These are phyloP conservation scores for Sporothrix luriei DNA, from an alignment of 2,329 filamentous ascomycete genomes.

Conservation along the genomic window DNA sequence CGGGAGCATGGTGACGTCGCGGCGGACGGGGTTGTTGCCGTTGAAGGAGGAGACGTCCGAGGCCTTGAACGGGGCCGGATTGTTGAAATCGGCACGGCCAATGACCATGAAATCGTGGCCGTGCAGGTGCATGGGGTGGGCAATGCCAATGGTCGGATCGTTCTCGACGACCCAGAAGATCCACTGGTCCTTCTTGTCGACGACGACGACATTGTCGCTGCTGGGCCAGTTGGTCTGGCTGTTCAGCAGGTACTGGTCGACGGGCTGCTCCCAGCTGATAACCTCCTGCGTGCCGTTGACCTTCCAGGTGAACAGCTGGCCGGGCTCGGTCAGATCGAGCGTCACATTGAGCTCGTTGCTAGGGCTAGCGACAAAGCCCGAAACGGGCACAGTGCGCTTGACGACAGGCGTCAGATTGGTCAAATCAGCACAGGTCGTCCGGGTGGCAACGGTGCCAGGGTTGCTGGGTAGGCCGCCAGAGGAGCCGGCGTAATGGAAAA, in stretches of 20 bases:
- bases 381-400: constrained; percentile 31
- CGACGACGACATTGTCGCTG: constrained; percentile 31
- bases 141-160: constrained; percentile 26
- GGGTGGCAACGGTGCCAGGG: constrained; percentile 39
- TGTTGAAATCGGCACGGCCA: constrained; percentile 35
- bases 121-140: constrained; percentile 38
- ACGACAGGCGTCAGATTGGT: constrained; percentile 36
- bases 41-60: constrained; percentile 38
- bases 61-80: constrained; percentile 29
- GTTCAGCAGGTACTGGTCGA: constrained; percentile 42
- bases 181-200: constrained; percentile 35
- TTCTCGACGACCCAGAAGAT: constrained; percentile 35
- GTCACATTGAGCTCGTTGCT: constrained; percentile 34
- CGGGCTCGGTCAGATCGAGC: constrained; percentile 40
- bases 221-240: constrained; percentile 34
- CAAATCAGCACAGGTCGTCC: constrained; percentile 36
- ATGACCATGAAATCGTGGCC: constrained; percentile 41
- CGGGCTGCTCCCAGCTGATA: constrained; percentile 45
- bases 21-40: constrained; percentile 47
- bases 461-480: constrained; percentile 40
- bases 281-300: constrained; percentile 41
- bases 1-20: constrained; percentile 51
- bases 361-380: constrained; percentile 31
- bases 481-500: constrained; percentile 47
- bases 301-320: constrained; percentile 43